phyloP scores from a whole-genome alignment of 2,329 filamentous ascomycete species.

The Colletotrichum aenigma region DNA sequence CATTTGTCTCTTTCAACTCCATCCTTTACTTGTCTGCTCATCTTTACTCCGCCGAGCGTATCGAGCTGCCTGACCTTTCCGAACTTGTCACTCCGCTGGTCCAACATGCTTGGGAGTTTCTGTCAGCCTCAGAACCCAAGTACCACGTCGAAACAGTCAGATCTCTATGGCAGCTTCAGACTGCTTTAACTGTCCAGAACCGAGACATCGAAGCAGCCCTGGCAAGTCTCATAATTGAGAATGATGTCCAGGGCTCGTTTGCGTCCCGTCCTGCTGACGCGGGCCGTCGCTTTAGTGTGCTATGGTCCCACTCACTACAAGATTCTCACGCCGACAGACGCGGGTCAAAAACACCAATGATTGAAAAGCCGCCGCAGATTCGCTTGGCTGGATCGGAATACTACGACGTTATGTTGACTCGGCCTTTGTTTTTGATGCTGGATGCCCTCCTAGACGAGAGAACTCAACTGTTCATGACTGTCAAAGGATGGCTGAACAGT shows the following conservation, averaged over 20 bases:
- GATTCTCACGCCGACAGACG: constrained; percentile 48
- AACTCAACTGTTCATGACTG: constrained; percentile 76
- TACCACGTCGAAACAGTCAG: constrained; percentile 93
- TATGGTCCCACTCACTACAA: constrained; percentile 83
- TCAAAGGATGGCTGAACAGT: constrained; percentile 80
- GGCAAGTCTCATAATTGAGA: constrained; percentile 68
- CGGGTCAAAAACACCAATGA: constrained; percentile 40
- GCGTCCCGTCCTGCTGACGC: constrained; percentile 58
- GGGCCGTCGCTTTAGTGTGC: constrained; percentile 72
- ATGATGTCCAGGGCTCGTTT: constrained; percentile 52
- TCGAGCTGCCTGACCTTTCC: constrained; percentile 57
- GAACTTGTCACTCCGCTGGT: constrained; percentile 72
- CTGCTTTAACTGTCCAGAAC: constrained; percentile 67
- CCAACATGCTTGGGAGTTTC: constrained; percentile 75
- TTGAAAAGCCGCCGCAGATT: constrained; percentile 36
- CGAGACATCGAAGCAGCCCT: constrained; percentile 83
- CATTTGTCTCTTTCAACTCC: constrained; percentile 63
- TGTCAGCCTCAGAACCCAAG: constrained; percentile 84
- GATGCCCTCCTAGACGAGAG: constrained; percentile 77
- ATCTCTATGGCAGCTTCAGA: constrained; percentile 85
- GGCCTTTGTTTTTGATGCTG: constrained; percentile 81
- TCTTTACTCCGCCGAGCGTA: constrained; percentile 58
- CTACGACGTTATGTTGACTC: constrained; percentile 76
- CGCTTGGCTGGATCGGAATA: constrained; percentile 62
- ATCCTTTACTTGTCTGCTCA: constrained; percentile 62